Conservation (phyloP, 495 filamentous ascomycete species). For the Bathelium albidoporum region DNA sequence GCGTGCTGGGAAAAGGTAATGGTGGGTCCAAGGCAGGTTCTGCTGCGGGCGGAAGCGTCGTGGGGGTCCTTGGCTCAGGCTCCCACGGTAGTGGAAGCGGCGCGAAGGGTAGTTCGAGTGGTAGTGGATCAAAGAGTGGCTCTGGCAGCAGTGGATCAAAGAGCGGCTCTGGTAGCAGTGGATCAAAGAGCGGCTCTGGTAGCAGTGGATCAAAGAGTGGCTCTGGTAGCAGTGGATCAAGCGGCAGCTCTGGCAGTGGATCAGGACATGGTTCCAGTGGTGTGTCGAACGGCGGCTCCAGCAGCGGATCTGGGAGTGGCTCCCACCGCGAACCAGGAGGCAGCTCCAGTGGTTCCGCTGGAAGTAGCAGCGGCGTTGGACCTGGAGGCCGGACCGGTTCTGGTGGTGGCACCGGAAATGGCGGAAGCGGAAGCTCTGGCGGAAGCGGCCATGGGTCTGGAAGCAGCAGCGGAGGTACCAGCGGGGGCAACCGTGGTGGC, state of each 20-base stretch:
- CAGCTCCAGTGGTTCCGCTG: not conserved
- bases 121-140: not conserved
- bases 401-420: not conserved
- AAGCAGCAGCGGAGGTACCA: not conserved
- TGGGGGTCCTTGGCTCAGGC: not conserved
- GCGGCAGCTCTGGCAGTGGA: not conserved
- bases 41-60: not conserved
- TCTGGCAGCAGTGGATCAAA: not conserved
- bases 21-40: not conserved
- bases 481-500: not conserved
- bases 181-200: not conserved
- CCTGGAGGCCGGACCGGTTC: no score
- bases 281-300: not conserved
- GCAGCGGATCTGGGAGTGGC: not conserved
- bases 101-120: not conserved
- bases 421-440: not conserved
- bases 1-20: not conserved
- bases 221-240: not conserved
- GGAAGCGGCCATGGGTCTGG: not conserved
- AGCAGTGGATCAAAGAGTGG: not conserved
- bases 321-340: no score
- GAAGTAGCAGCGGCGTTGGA: not conserved
- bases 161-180: not conserved
- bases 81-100: not conserved
- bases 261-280: not conserved